Conservation (phyloP, 306 rosid genomes). For the Cyclanthera cordifolia region DNA sequence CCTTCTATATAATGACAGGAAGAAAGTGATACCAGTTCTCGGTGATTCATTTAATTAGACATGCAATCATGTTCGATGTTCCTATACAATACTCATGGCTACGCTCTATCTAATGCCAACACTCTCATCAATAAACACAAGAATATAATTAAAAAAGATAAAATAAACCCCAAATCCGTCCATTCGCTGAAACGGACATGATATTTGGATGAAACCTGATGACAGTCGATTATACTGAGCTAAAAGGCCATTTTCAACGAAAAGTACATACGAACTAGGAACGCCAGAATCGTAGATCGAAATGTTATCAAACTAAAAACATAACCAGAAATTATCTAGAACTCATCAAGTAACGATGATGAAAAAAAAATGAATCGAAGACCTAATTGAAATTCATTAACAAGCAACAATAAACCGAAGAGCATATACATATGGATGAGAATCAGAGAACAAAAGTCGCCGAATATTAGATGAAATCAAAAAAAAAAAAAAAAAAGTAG, state of each 20-base stretch:
- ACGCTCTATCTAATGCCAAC: background rate
- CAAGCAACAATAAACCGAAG: conserved; percentile 24
- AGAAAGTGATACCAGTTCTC: background rate
- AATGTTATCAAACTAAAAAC: background rate
- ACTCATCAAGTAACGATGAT: background rate
- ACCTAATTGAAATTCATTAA: conserved; percentile 20
- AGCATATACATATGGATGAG: conserved; percentile 11
- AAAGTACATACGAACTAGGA: background rate
- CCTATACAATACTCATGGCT: background rate
- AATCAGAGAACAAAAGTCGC: conserved; percentile 4
- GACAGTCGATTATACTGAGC: background rate
- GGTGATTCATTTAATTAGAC: background rate
- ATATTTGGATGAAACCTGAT: conserved; percentile 16
- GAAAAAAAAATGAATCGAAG: conserved; percentile 5
- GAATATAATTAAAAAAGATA: background rate
- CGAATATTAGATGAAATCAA: background rate
- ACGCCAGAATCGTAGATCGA: conserved; percentile 2
- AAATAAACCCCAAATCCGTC: conserved; percentile 16
- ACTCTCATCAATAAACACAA: background rate
- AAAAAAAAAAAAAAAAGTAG: background rate
- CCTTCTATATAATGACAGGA: background rate
- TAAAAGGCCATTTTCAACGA: background rate
- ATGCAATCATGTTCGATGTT: background rate
- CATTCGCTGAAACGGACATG: background rate
- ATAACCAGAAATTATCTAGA: background rate